These are phyloP conservation scores for Houttuynia cordata DNA, from an alignment of 164 flowering plant genomes.

Conservation along the genomic window DNA sequence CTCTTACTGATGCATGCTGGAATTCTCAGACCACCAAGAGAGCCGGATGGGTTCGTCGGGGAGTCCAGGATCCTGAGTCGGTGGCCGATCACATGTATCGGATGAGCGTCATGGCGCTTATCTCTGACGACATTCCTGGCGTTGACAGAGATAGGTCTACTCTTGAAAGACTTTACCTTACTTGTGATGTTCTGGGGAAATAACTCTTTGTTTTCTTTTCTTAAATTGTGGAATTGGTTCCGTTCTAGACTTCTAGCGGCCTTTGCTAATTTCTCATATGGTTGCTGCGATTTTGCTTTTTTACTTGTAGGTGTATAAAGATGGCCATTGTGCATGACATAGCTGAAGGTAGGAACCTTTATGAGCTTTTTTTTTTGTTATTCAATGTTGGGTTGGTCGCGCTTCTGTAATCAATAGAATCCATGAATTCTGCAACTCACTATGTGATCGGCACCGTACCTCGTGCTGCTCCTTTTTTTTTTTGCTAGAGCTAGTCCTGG, in stretches of 20 bases:
- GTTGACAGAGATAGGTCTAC: constrained; percentile 69
- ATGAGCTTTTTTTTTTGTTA: no score
- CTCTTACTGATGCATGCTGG: neutral
- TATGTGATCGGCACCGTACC: no score
- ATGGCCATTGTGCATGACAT: constrained; percentile 98
- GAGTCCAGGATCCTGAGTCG: constrained; percentile 67
- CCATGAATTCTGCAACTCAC: no score
- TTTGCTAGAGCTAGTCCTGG: no score
- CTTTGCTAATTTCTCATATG: neutral
- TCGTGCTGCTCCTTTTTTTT: no score
- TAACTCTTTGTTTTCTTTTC: neutral
- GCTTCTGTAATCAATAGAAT: no score
- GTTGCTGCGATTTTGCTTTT: neutral
- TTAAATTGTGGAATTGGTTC: neutral
- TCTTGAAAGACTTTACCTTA: neutral
- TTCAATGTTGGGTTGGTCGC: no score
- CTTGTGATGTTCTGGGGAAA: no score
- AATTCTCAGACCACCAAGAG: constrained; percentile 65
- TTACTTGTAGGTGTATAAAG: constrained; percentile 61
- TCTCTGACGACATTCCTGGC: constrained; percentile 67
- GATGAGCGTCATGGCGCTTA: constrained; percentile 90
- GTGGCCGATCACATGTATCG: constrained; percentile 96
- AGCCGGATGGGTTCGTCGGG: constrained; percentile 76
- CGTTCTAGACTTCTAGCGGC: neutral
- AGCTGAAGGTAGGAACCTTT: constrained; percentile 62